A percentile compares a stretch with the other conserved stretches of the same genome.
These are phyloP conservation scores for Piloderma croceum DNA, from an alignment of 768 basidiomycete genomes.

Conservation along the genomic window DNA sequence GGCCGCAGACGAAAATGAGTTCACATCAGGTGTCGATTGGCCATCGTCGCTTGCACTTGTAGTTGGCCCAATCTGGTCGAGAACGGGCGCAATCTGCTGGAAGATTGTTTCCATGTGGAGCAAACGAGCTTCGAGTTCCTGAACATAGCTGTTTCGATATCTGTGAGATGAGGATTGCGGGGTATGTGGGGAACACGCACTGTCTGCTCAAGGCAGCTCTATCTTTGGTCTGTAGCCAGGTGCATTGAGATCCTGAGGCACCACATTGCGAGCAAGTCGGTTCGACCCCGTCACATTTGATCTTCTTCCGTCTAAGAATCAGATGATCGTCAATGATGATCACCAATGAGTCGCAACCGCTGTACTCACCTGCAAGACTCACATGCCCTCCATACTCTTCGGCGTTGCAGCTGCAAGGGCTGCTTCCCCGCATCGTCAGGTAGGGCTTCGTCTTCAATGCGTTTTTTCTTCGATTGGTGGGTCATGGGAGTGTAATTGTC, in stretches of 20 bases:
- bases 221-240: slow-evolving; percentile 89
- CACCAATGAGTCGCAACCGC: slow-evolving; percentile 12
- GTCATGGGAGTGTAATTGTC: not conserved
- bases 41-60: slow-evolving; percentile 36
- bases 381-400: slow-evolving; percentile 84
- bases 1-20: slow-evolving; percentile 20
- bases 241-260: slow-evolving; percentile 69
- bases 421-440: not conserved
- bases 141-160: slow-evolving; percentile 62
- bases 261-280: slow-evolving; percentile 82
- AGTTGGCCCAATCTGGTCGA: slow-evolving; percentile 64
- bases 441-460: not conserved
- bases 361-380: slow-evolving; percentile 77
- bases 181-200: slow-evolving; percentile 41
- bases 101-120: slow-evolving; percentile 88
- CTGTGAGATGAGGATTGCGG: slow-evolving; percentile 16
- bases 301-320: slow-evolving; percentile 73
- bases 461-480: not conserved
- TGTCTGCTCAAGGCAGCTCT: slow-evolving; percentile 86
- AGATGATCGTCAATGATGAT: slow-evolving; percentile 7
- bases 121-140: slow-evolving; percentile 83
- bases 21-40: slow-evolving; percentile 21
- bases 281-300: slow-evolving; percentile 87
- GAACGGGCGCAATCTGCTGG: slow-evolving; percentile 71
- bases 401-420: not conserved